Evolutionary conservation across 1,139 yeast genomes (phyloP).

Genomic region (Meyerozyma carpophila): DNA sequence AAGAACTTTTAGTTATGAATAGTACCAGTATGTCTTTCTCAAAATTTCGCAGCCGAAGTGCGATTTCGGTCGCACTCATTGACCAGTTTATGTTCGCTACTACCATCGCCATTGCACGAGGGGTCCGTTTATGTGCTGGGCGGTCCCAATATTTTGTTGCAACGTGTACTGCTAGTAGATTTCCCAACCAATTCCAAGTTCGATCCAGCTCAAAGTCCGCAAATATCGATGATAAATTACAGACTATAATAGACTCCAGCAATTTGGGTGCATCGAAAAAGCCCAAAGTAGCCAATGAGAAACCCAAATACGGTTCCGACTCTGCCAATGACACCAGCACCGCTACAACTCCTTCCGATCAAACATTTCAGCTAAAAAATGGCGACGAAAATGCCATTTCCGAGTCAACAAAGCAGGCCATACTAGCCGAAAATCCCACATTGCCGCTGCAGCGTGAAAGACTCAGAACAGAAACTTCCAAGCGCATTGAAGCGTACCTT

Average conservation of each 20-base stretch:
- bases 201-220: not conserved
- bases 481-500: slow-evolving; percentile 45
- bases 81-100: not conserved
- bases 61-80: not conserved
- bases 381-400: not conserved
- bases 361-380: not conserved
- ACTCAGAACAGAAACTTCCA: slow-evolving; percentile 3
- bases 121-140: not conserved
- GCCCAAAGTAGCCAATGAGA: not conserved
- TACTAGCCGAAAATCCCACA: not conserved
- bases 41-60: slow-evolving; percentile 1
- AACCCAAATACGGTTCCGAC: no score
- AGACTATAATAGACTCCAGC: not conserved
- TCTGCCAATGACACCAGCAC: no score
- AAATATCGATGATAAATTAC: not conserved
- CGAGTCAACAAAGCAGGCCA: not conserved
- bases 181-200: not conserved
- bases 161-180: not conserved
- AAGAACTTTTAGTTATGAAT: slow-evolving; percentile 39
- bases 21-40: not conserved
- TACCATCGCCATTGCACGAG: not conserved
- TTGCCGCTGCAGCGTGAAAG: not conserved
- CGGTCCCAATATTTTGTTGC: not conserved
- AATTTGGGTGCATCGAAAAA: not conserved
- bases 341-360: not conserved